Evolutionary conservation across 345 rosid species (phyloP), one percentile per base, ranked within the genome.

Genomic region (Heritiera littoralis): DNA sequence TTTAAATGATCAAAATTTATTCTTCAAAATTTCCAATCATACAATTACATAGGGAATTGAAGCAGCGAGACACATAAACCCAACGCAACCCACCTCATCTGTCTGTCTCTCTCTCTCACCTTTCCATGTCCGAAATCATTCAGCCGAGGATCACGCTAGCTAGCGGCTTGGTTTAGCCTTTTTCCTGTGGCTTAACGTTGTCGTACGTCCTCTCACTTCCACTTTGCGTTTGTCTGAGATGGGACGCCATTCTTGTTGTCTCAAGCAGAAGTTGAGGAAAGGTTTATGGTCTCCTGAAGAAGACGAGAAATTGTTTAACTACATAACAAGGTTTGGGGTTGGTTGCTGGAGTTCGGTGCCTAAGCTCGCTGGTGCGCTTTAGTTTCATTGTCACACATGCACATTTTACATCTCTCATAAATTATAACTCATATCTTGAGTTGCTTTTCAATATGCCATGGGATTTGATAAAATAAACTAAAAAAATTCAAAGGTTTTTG

Each of bases 301-400:
- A 85, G 94, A 90, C 65, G 94, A 90, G 87, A 90, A 86, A 64
- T 85, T 90, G 30, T 84, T 75, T 85, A 86, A 90, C 78, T 80
- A 89, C 85, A 89, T 90, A 23, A 84, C 91, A 9, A 83, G 87
- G 66, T 86, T 81, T 28, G 94, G 94, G 7, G 91, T 88, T 61
- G 92, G 92, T 32, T 90, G 94, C 87, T 90, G 94, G 94, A 90
- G 94, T 82, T 88, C 94, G 20, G 92, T 90, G 14, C 94, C 94
- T 49, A 87, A 86, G 80, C 85, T 86, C 15, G 94, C 94, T 14
- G 94, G 94, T 90, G 81, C 32, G 23, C 51, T 12, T 35, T 56
- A 3, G 1, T 7, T 43, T 40, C 49, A 40, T n/a, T 64, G 11
- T 63, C 17, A 63, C 38, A 30, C 15, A 60, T 23, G 38, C 43